Evolutionary conservation across 2,329 filamentous ascomycete genomes (phyloP), one percentile per base, ranked within the genome.

Genomic region (Calonectria pauciramosa): DNA sequence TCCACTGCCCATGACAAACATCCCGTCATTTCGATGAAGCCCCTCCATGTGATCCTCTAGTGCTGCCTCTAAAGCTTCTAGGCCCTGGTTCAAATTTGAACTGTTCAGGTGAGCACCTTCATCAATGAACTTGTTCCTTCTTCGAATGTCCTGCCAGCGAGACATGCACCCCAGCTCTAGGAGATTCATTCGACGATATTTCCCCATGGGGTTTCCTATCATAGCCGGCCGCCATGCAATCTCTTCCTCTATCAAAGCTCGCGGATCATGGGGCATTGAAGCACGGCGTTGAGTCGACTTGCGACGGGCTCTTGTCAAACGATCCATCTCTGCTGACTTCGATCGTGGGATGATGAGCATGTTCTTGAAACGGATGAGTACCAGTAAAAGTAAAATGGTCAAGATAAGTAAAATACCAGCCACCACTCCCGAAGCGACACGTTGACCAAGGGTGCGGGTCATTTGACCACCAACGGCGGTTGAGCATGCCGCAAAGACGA

Each of bases 71-170:
- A 86, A 72, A 3, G 85, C 84, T 47, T 82, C 84, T 3, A 86
- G 68, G 0, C 85, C 85, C 47, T 84, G 82, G 32, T 83, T 83
- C 38, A 84, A 75, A 14, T 84, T 84, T 23, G 81, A 82, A 10
- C 82, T 82, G 66, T 86, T 86, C 36, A 85, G 78, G 75, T 86
- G 84, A 8, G 80, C 80, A 16, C 82, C 82, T 10, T 83, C 83
- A 77, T 92, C 90, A 63, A 92, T 88, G 64, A 93, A 84, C 59
- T 86, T 86, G 79, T 93, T 93, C 80, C 88, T 90, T 77, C 85
- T 89, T 74, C 91, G 87, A 74, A 96, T 95, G 83, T 95, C 94
- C 30, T 91, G 93, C 92, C 93, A 96, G 51, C 94, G 87, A 66
- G 90, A 93, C 87, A 93, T 86, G 44, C 86, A 85, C 0, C 94